Evolutionary conservation across 768 basidiomycete genomes (phyloP).

Genomic region (Phaeotremella skinneri): DNA sequence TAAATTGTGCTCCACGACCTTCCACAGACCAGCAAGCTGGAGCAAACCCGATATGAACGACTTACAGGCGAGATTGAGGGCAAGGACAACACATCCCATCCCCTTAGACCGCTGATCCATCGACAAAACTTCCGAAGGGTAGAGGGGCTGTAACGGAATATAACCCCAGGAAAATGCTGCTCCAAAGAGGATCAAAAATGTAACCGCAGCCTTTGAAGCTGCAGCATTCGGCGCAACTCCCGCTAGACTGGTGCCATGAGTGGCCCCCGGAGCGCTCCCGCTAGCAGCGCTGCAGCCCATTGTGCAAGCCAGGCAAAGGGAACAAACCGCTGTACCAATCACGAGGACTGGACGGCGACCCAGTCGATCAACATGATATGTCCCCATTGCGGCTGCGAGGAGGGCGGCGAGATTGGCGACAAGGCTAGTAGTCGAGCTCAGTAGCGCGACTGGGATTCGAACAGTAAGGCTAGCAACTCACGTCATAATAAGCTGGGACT

Average conservation of each 20-base stretch:
- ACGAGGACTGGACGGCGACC: slow-evolving; percentile 31
- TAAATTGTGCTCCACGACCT: too few relatives aligned
- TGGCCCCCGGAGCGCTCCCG: too few relatives aligned
- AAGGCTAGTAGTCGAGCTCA: slow-evolving; percentile 10
- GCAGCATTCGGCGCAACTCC: slow-evolving; percentile 6
- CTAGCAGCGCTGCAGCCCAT: slow-evolving; percentile 25
- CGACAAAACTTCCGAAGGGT: slow-evolving; percentile 30
- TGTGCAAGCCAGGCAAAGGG: slow-evolving; percentile 17
- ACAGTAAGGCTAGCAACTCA: slow-evolving; percentile 6
- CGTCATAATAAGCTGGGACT: slow-evolving; percentile 35
- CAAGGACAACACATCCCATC: slow-evolving; percentile 29
- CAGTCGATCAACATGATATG: slow-evolving; percentile 24
- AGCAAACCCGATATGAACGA: background rate
- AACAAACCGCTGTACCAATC: slow-evolving; percentile 23
- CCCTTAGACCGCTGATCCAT: slow-evolving; percentile 36
- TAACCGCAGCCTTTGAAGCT: slow-evolving; percentile 29
- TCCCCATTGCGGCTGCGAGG: slow-evolving; percentile 22
- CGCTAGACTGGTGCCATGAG: too few relatives aligned
- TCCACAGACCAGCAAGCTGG: too few relatives aligned
- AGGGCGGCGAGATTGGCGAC: slow-evolving; percentile 26
- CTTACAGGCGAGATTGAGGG: slow-evolving; percentile 27
- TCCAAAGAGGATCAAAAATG: slow-evolving; percentile 30
- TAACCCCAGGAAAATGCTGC: slow-evolving; percentile 29
- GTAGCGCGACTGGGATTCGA: background rate
- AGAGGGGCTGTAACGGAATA: slow-evolving; percentile 26